Percentiles rank a stretch among this genome's conserved stretches.
Conservation (phyloP, 257 asterid species). For the Capsicum chinense region DNA sequence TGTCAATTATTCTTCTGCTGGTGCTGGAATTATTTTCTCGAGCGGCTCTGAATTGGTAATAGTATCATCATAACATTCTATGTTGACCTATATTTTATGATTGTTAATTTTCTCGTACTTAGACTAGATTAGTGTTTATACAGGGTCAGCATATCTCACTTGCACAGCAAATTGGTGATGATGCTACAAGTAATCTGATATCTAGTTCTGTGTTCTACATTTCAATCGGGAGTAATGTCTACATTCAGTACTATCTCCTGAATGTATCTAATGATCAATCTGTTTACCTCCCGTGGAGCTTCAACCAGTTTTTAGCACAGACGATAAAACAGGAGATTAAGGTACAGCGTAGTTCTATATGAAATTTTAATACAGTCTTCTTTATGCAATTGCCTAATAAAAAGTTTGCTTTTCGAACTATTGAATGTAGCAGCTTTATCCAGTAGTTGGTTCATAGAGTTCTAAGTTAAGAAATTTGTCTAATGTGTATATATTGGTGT, state of each 20-base stretch:
- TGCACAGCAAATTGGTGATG: constrained; percentile 92
- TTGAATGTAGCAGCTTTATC: background rate
- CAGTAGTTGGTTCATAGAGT: too few relatives aligned
- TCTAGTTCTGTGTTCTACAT: constrained; percentile 79
- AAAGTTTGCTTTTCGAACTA: background rate
- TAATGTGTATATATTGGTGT: background rate
- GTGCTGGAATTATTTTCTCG: constrained; percentile 86
- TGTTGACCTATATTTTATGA: background rate
- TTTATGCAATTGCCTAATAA: background rate
- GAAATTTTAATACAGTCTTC: background rate
- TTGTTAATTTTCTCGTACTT: background rate
- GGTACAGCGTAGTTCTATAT: constrained; percentile 44
- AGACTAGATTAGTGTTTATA: background rate
- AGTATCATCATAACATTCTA: background rate
- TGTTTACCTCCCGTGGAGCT: constrained; percentile 78
- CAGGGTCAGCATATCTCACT: constrained; percentile 96
- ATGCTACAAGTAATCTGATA: constrained; percentile 61
- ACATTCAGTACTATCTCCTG: constrained; percentile 90
- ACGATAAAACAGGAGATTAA: constrained; percentile 74
- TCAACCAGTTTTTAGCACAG: constrained; percentile 75
- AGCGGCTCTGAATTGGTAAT: constrained; percentile 94
- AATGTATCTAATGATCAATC: constrained; percentile 79
- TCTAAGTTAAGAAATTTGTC: too few relatives aligned
- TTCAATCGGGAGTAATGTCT: constrained; percentile 88
- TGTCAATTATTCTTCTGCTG: constrained; percentile 95